Percentiles rank a stretch among this genome's conserved stretches.
These are phyloP conservation scores for Talaromyces wortmannii DNA, from an alignment of 495 filamentous ascomycete genomes.

Conservation along the genomic window DNA sequence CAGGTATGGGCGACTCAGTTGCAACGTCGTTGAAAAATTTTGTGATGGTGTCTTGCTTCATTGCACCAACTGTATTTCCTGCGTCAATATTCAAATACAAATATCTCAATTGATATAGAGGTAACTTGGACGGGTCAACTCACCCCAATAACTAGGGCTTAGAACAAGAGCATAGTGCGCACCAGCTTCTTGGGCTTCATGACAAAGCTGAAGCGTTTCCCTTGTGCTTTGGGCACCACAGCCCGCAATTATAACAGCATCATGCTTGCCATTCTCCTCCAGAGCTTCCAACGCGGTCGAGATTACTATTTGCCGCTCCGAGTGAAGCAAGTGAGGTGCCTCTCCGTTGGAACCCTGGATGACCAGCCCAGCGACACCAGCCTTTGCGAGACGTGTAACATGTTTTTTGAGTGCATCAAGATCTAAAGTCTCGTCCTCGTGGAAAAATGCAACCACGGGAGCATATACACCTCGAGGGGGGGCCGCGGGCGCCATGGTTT, in stretches of 20 bases:
- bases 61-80: background rate
- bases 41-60: background rate
- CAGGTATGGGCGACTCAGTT: constrained; percentile 61
- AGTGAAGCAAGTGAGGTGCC: constrained; percentile 56
- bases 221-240: constrained; percentile 65
- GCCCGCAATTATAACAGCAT: constrained; percentile 64
- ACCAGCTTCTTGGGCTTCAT: constrained; percentile 57
- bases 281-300: constrained; percentile 58
- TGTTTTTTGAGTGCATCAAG: constrained; percentile 54
- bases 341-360: constrained; percentile 75
- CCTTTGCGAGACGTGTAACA: constrained; percentile 62
- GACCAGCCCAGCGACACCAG: constrained; percentile 61
- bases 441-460: constrained; percentile 49
- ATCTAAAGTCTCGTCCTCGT: constrained; percentile 31
- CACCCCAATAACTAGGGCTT: constrained; percentile 68
- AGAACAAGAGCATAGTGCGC: constrained; percentile 74
- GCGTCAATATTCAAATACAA: background rate
- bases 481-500: background rate
- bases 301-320: constrained; percentile 53
- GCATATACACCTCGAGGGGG: constrained; percentile 39
- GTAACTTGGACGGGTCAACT: constrained; percentile 30
- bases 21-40: constrained; percentile 67
- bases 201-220: constrained; percentile 64
- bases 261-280: constrained; percentile 50
- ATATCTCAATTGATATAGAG: constrained; percentile 38